Evolutionary conservation across 2,329 filamentous ascomycete species (phyloP), one percentile per base, ranked within the genome.

Genomic region (Fusarium heterosporum): DNA sequence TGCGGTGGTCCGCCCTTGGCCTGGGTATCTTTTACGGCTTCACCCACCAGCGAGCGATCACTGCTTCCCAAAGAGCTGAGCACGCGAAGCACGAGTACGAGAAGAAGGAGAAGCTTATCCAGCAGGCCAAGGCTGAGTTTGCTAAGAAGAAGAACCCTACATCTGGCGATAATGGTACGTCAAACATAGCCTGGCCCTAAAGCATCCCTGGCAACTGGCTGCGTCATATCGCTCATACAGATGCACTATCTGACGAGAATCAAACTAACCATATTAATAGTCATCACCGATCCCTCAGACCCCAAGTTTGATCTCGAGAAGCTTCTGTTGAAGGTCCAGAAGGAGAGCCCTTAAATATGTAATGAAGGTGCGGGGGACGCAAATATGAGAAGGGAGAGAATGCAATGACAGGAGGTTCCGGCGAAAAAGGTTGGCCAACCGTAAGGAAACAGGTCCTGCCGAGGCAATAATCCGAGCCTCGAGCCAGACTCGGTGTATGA

Each of bases 1-100:
- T 98, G 81, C 94, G 96, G 83, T 99, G 95, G 87, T 95, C 93
- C 78, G 94, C 94, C 78, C 92, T 99, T 72, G 92, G 90, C 77
- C 85, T 93, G 76, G 96, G 96, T 79, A 84, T 98, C 78, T 90
- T 97, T 83, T 99, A 99, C 85, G 96, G 96, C 80, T 89, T 97
- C 85, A 92, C 90, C 82, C 95, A 97, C 85, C 96, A 99, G 85
- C 86, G 90, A 77, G 87, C 88, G 66, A 90, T 99, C 80, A 90
- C 83, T 72, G 81, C 91, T 57, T 81, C 87, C 75, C 89, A 93
- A 77, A 91, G 89, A 82, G 82, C 86, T 65, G 85, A 89, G 72
- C 87, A 90, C 74, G 86, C 88, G 74, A 84, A 96, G 81, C 88
- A 89, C 78, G 93, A 97, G 80, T 98, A 95, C 80, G 86, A 94